Evolutionary conservation across 192 early-diverging fungal genomes (phyloP).

Genomic region (Umbelopsis sp.): DNA sequence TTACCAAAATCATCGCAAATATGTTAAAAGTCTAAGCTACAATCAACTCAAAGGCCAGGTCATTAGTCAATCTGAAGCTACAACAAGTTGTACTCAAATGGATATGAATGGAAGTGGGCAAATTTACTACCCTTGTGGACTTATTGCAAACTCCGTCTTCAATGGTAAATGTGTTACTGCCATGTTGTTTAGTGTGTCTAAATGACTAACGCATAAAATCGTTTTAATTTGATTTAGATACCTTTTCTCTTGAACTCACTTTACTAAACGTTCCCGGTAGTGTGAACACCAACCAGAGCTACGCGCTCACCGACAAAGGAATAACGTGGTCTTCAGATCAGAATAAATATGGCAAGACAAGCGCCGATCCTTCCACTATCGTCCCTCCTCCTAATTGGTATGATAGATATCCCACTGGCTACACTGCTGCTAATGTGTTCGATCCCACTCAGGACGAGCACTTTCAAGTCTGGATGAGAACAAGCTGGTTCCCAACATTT

Average conservation of each 20-base stretch:
- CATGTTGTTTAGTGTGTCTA: no score
- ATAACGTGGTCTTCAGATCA: slow-evolving; percentile 92
- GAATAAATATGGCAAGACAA: slow-evolving; percentile 63
- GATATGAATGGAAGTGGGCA: slow-evolving; percentile 36
- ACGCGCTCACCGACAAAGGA: slow-evolving; percentile 63
- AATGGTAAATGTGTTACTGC: slow-evolving; percentile 62
- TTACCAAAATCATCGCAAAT: slow-evolving; percentile 98
- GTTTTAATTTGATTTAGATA: slow-evolving; percentile 44
- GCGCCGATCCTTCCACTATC: slow-evolving; percentile 55
- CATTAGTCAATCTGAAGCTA: slow-evolving; percentile 41
- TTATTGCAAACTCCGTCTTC: slow-evolving; percentile 98
- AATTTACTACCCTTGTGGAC: slow-evolving; percentile 88
- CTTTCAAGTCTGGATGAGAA: slow-evolving; percentile 99
- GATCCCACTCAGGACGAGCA: slow-evolving; percentile 72
- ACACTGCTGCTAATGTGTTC: slow-evolving; percentile 52
- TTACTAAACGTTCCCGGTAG: slow-evolving; percentile 54
- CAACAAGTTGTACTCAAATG: slow-evolving; percentile 63
- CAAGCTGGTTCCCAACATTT: slow-evolving; percentile 93
- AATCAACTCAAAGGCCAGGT: slow-evolving; percentile 79
- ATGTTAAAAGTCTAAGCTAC: slow-evolving; percentile 86
- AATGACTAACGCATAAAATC: no score
- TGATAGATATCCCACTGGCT: slow-evolving; percentile 57
- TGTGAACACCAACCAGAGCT: slow-evolving; percentile 40
- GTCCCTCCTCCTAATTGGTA: slow-evolving; percentile 91
- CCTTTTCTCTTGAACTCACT: slow-evolving; percentile 53